Evolutionary conservation across 2,329 filamentous ascomycete species (phyloP), one percentile per base, ranked within the genome.

Genomic region (Colletotrichum sp.): DNA sequence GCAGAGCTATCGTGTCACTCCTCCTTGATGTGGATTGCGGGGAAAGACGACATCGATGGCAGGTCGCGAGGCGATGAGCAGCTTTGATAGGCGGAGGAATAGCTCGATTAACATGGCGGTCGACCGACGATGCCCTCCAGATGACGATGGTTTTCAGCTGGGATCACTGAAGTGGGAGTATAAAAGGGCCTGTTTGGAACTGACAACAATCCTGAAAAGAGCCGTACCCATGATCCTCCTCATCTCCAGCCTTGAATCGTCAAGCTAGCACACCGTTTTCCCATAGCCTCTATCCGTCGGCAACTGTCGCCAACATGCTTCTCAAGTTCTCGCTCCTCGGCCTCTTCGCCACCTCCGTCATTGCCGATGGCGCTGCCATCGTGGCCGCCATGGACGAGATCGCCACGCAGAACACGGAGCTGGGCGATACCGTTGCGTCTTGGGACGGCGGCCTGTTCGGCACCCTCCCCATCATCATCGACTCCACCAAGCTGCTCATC

Each of bases 371-470:
- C 62, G 79, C 80, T 56, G 73, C 81, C 43, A 86, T 87, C 75
- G 77, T 80, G 52, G 75, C 74, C 26, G 82, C 86, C 76, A 81
- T 88, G 68, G 76, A 79, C 58, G 79, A 77, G 48, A 84, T 88
- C 77, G 76, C 80, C 71, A 63, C 79, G 63, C 77, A 81, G 21
- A 85, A 85, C 21, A 66, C 79, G 43, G 78, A 78, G 34, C 83
- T 88, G 65, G 81, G 84, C 74, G 70, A 76, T 55, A 81, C 80
- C 38, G 82, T 88, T 21, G 62, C 79, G 21, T 62, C 73, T 21
- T 89, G 86, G 85, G 76, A 82, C 9, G 86, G 86, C 75, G 80
- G 80, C 62, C 77, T 86, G 4, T 74, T 87, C 14, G 82, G 83
- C 52, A 82, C 84, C 0, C 62, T 87, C 2, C 84, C 86, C 72